Evolutionary conservation across 257 asterid genomes (phyloP), one percentile per base, ranked within the genome.

Genomic region (Coffea eugenioides): DNA sequence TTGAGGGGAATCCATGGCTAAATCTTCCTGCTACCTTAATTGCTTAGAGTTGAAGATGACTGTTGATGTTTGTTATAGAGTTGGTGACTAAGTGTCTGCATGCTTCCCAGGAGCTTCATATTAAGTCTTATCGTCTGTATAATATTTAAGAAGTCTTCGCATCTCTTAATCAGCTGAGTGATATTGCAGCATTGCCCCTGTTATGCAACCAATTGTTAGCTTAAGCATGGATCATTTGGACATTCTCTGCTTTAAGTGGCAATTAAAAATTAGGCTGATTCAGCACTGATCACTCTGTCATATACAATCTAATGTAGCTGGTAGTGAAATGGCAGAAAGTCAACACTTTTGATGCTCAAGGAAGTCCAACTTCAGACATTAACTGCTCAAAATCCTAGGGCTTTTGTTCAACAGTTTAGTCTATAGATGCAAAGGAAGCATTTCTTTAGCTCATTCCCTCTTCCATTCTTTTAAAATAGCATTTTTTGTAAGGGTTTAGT

Each of bases 1-100:
- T 49, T 71, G 85, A 59, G 83, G 61, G 23, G 69, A 71, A 66
- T 82, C 84, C 89, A 84, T 86, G 72, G 62, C 62, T 0, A 69
- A 21, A 21, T 14, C 18, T 75, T 65, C 39, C 39, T 34, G 13
- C 12, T 46, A 8, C 25, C 31, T 15, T n/a, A 34, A 27, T 69
- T 46, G 70, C 80, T 79, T 69, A 54, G 68, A 79, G 78, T 69
- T 79, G 71, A 79, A 83, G 77, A 69, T 75, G 78, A 14, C 56
- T 46, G 46, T 61, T 13, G 15, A 27, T 73, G 16, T 16, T 13
- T 48, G n/a, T 31, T 43, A 21, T 70, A 74, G 49, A 69, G 48
- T 75, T 75, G 83, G 74, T 43, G 67, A 79, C 20, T 1, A 12
- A 62, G 20, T 39, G 45, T 75, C 34, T 59, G 31, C 36, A 75